Evolutionary conservation across 2,329 filamentous ascomycete species (phyloP).

Genomic region (Venturia oleaginea): DNA sequence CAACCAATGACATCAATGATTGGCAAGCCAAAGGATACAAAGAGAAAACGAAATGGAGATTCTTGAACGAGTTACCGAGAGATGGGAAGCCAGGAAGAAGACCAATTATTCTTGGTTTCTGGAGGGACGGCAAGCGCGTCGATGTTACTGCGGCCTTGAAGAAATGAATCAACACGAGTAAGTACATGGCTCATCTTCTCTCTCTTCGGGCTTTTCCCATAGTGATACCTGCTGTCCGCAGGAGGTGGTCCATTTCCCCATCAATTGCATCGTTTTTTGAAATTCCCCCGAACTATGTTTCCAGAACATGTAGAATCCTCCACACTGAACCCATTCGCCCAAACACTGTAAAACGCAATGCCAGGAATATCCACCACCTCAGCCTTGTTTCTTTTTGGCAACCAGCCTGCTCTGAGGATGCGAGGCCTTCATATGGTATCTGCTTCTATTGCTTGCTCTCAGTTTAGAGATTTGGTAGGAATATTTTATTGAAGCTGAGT

Average conservation of each 20-base stretch:
- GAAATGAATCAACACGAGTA: neutral
- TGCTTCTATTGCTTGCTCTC: neutral
- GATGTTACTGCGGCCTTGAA: neutral
- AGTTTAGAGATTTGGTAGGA: neutral
- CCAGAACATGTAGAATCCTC: neutral
- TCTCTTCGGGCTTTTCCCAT: neutral
- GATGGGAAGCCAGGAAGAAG: conserved; percentile 12
- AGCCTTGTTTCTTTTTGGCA: neutral
- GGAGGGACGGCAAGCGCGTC: conserved; percentile 2
- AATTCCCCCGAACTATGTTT: neutral
- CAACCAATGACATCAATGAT: conserved; percentile 23
- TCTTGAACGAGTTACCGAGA: conserved; percentile 32
- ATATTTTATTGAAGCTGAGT: neutral
- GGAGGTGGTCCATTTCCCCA: neutral
- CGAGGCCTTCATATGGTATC: neutral
- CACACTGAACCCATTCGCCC: neutral
- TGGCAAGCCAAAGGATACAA: conserved; percentile 25
- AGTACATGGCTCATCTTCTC: neutral
- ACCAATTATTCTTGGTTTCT: neutral
- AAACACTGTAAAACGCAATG: neutral
- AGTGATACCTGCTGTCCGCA: neutral
- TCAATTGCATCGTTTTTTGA: neutral
- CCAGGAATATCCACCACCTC: neutral
- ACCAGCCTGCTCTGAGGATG: neutral
- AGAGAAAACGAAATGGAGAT: conserved; percentile 19